Percentiles rank a stretch among this genome's conserved stretches.
Evolutionary conservation across 1,139 yeast genomes (phyloP).

Genomic region (Saccharomyces pastorianus): DNA sequence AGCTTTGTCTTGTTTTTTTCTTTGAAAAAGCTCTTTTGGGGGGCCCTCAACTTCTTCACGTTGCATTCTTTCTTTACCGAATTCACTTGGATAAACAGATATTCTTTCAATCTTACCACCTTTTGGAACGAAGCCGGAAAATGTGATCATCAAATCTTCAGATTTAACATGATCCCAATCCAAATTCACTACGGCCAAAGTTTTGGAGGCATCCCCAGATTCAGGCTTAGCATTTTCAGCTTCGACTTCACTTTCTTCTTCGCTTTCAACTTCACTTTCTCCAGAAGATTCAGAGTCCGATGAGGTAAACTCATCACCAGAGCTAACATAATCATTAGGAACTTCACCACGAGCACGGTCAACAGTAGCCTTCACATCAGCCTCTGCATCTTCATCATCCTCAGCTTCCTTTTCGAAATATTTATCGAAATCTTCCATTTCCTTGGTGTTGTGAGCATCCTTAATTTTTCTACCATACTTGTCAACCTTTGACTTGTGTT

Average conservation of each 20-base stretch:
- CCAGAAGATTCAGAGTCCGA: constrained; percentile 37
- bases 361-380: constrained; percentile 13
- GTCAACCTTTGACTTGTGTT: constrained; percentile 61
- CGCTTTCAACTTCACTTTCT: constrained; percentile 33
- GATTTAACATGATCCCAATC: constrained; percentile 95
- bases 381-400: constrained; percentile 23
- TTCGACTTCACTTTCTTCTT: constrained; percentile 41
- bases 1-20: constrained; percentile 33
- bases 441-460: constrained; percentile 35
- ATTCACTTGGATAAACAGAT: constrained; percentile 81
- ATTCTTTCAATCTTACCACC: constrained; percentile 66
- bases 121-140: constrained; percentile 75
- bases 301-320: constrained; percentile 36
- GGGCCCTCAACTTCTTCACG: constrained; percentile 91
- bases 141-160: constrained; percentile 82
- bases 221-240: constrained; percentile 57
- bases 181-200: constrained; percentile 88
- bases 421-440: constrained; percentile 50
- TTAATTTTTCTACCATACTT: constrained; percentile 73
- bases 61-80: constrained; percentile 87
- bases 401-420: constrained; percentile 40
- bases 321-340: constrained; percentile 34
- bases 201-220: constrained; percentile 73
- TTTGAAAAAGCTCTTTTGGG: constrained; percentile 68
- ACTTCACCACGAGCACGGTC: constrained; percentile 75